Conservation (phyloP, 1,284 basidiomycete species). For the Paramarasmius palmivorus region DNA sequence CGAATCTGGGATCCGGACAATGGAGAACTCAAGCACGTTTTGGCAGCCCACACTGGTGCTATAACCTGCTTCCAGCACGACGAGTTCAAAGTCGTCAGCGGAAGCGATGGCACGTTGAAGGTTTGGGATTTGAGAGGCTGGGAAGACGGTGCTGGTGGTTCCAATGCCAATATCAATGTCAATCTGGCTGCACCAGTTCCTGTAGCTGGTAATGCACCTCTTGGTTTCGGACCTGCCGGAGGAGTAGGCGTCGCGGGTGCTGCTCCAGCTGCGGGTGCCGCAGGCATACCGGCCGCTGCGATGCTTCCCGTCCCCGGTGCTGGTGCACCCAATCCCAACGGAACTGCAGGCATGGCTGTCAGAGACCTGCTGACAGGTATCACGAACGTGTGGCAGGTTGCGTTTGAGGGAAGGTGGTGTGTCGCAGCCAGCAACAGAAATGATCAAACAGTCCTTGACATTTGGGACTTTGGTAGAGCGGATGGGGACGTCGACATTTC, state of each 20-base stretch:
- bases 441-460: conserved; percentile 78
- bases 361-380: conserved; percentile 87
- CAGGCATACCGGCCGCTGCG: not conserved
- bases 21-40: conserved; percentile 75
- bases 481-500: conserved; percentile 15
- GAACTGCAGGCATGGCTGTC: conserved; percentile 53
- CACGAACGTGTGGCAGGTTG: conserved; percentile 93
- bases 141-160: not conserved
- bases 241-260: not conserved
- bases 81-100: conserved; percentile 92
- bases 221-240: conserved; percentile 1
- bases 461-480: conserved; percentile 82
- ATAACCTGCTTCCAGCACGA: conserved; percentile 98
- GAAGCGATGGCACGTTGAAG: conserved; percentile 94
- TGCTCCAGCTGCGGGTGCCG: not conserved
- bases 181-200: not conserved
- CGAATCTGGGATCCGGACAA: conserved; percentile 90
- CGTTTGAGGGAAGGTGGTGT: conserved; percentile 90
- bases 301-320: not conserved
- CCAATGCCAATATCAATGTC: not conserved
- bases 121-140: conserved; percentile 80
- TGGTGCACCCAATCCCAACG: not conserved
- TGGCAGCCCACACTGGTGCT: conserved; percentile 88
- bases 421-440: conserved; percentile 88
- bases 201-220: not conserved